Percentiles rank a stretch among this genome's conserved stretches.
These are phyloP conservation scores for Sarocladiaceae sp. DNA, from an alignment of 2,329 filamentous ascomycete species.

Conservation along the genomic window DNA sequence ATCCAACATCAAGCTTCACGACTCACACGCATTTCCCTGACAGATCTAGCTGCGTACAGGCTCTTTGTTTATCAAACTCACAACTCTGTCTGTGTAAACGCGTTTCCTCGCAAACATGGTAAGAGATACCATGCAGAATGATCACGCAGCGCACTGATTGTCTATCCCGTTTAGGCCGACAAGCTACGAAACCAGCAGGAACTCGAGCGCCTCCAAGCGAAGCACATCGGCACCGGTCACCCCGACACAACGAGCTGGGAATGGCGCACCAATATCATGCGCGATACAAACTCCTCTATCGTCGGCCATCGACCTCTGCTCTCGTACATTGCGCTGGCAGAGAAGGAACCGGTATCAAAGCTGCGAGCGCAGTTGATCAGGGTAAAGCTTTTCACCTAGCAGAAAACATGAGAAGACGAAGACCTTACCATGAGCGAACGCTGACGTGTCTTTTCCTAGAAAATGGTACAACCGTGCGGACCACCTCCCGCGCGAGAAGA, in stretches of 20 bases:
- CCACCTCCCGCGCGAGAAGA: constrained; percentile 52
- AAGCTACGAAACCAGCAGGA: constrained; percentile 97
- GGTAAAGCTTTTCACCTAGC: constrained; percentile 28
- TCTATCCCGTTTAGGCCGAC: constrained; percentile 59
- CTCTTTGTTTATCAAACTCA: too few species aligned
- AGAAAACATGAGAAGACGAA: not conserved
- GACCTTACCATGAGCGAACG: not conserved
- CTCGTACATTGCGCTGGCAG: constrained; percentile 81
- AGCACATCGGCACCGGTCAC: constrained; percentile 92
- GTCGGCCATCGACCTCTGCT: constrained; percentile 84
- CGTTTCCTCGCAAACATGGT: too few species aligned
- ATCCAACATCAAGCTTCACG: not conserved
- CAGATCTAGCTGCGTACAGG: too few species aligned
- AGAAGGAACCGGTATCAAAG: constrained; percentile 78
- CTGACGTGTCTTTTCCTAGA: constrained; percentile 32
- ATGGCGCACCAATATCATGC: constrained; percentile 92
- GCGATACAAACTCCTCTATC: constrained; percentile 85
- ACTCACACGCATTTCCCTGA: too few species aligned
- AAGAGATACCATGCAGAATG: too few species aligned
- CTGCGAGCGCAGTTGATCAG: constrained; percentile 76
- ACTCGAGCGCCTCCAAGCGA: constrained; percentile 91
- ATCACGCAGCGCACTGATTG: too few species aligned
- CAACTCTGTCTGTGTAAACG: too few species aligned
- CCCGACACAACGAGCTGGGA: constrained; percentile 97
- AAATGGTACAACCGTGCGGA: constrained; percentile 60